Percentiles rank a stretch among this genome's conserved stretches.
phyloP scores from a whole-genome alignment of 768 basidiomycete genomes.

The Suillus ampliporus region DNA sequence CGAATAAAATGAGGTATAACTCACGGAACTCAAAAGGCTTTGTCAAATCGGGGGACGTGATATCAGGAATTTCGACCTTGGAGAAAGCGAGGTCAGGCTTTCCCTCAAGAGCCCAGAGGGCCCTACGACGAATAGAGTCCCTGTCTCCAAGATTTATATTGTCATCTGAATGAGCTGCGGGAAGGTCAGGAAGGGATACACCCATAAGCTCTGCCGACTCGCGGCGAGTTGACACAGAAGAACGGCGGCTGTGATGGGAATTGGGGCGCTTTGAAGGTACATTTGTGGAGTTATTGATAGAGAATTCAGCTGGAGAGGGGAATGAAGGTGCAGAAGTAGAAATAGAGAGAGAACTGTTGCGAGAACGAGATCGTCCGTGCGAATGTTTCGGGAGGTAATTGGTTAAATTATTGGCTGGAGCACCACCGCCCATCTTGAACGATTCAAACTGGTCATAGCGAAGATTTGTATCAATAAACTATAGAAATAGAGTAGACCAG shows the following conservation, averaged over 20 bases:
- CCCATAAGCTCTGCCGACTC: constrained; percentile 95
- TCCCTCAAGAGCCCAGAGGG: constrained; percentile 88
- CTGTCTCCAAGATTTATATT: constrained; percentile 72
- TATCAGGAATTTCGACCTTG: constrained; percentile 85
- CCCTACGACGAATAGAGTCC: constrained; percentile 81
- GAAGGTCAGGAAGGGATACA: constrained; percentile 70
- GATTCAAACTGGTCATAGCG: constrained; percentile 68
- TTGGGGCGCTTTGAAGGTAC: constrained; percentile 55
- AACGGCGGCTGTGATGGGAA: constrained; percentile 85
- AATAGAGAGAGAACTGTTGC: constrained; percentile 57
- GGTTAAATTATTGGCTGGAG: constrained; percentile 44
- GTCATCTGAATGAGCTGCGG: constrained; percentile 64
- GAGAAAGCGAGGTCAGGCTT: constrained; percentile 72
- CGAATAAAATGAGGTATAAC: constrained; percentile 35
- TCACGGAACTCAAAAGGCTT: constrained; percentile 71
- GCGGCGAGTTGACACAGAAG: constrained; percentile 86
- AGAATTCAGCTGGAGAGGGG: constrained; percentile 43
- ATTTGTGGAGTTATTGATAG: constrained; percentile 32
- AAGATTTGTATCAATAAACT: not conserved
- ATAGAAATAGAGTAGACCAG: not conserved
- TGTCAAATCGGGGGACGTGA: constrained; percentile 62
- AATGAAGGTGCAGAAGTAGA: constrained; percentile 44
- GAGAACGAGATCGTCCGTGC: constrained; percentile 63
- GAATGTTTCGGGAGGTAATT: constrained; percentile 41
- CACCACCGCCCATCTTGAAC: constrained; percentile 65